Evolutionary conservation across 495 filamentous ascomycete species (phyloP).

Genomic region (Annulohypoxylon stygium): DNA sequence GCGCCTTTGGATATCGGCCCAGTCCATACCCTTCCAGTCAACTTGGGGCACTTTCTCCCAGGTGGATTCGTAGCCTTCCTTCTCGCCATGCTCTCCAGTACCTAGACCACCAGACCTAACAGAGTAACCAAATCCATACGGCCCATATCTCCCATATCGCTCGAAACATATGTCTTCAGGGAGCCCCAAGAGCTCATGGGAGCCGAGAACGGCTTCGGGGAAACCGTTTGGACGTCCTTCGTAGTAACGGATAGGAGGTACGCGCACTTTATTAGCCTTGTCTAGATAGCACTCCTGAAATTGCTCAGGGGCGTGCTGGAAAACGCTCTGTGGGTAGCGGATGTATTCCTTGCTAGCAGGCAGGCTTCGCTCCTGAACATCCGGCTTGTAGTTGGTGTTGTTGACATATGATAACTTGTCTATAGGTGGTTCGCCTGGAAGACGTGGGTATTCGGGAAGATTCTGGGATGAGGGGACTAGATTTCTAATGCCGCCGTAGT

Average conservation of each 20-base stretch:
- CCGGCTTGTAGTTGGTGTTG: constrained; percentile 46
- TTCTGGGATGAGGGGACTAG: constrained; percentile 73
- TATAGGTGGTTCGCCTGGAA: constrained; percentile 59
- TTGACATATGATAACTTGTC: constrained; percentile 46
- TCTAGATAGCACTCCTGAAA: constrained; percentile 82
- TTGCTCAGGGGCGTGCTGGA: constrained; percentile 43
- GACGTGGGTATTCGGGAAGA: constrained; percentile 80
- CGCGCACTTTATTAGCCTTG: constrained; percentile 66
- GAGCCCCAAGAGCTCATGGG: constrained; percentile 81
- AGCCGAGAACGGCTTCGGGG: constrained; percentile 85
- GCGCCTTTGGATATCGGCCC: constrained; percentile 78
- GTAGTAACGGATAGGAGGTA: constrained; percentile 78
- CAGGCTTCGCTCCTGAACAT: constrained; percentile 50
- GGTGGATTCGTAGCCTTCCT: constrained; percentile 77
- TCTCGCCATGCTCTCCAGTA: constrained; percentile 81
- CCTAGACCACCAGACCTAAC: constrained; percentile 81
- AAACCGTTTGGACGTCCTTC: constrained; percentile 82
- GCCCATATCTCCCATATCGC: constrained; percentile 85
- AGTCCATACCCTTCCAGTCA: constrained; percentile 78
- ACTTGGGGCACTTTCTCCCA: constrained; percentile 77
- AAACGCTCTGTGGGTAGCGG: constrained; percentile 51
- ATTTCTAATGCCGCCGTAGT: constrained; percentile 83
- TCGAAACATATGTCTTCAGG: constrained; percentile 95
- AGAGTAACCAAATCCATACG: constrained; percentile 91
- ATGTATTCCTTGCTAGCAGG: constrained; percentile 68